A percentile compares a stretch with the other conserved stretches of the same genome.
Evolutionary conservation across 2,329 filamentous ascomycete species (phyloP).

Genomic region (Cryphonectria nitschkei): DNA sequence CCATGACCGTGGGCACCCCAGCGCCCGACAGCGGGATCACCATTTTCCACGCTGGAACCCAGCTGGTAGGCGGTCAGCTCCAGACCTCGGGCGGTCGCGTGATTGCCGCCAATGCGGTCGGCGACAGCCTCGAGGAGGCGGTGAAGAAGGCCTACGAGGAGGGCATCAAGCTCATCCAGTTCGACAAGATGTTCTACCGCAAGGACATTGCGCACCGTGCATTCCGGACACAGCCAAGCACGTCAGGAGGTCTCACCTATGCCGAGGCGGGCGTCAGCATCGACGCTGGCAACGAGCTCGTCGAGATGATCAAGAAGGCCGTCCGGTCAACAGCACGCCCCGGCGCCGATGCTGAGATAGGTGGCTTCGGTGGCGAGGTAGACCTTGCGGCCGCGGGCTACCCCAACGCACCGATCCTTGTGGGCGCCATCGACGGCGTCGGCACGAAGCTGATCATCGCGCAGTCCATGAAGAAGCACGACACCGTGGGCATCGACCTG

Average conservation of each 20-base stretch:
- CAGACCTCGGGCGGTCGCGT: slow-evolving; percentile 86
- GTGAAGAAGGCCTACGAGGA: slow-evolving; percentile 81
- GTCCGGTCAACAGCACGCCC: slow-evolving; percentile 84
- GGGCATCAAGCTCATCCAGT: slow-evolving; percentile 78
- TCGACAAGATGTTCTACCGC: slow-evolving; percentile 88
- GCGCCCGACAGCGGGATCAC: slow-evolving; percentile 59
- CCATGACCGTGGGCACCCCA: slow-evolving; percentile 53
- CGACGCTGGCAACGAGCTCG: slow-evolving; percentile 89
- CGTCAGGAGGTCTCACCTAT: slow-evolving; percentile 70
- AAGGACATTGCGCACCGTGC: slow-evolving; percentile 88
- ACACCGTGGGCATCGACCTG: slow-evolving; percentile 93
- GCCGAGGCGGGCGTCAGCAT: slow-evolving; percentile 93
- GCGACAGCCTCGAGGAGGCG: slow-evolving; percentile 74
- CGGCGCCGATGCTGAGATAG: slow-evolving; percentile 90
- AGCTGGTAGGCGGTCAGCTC: slow-evolving; percentile 63
- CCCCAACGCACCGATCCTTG: slow-evolving; percentile 73
- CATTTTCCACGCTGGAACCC: slow-evolving; percentile 93
- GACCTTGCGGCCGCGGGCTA: slow-evolving; percentile 78
- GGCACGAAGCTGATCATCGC: slow-evolving; percentile 98
- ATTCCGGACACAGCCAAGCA: slow-evolving; percentile 50
- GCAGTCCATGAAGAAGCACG: slow-evolving; percentile 84
- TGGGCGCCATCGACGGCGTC: slow-evolving; percentile 95
- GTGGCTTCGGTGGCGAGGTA: slow-evolving; percentile 90
- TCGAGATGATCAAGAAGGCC: slow-evolving; percentile 86
- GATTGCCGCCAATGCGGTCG: slow-evolving; percentile 85